These are phyloP conservation scores for Suhomyces wounanorum DNA, from an alignment of 1,139 yeast species.

Conservation along the genomic window DNA sequence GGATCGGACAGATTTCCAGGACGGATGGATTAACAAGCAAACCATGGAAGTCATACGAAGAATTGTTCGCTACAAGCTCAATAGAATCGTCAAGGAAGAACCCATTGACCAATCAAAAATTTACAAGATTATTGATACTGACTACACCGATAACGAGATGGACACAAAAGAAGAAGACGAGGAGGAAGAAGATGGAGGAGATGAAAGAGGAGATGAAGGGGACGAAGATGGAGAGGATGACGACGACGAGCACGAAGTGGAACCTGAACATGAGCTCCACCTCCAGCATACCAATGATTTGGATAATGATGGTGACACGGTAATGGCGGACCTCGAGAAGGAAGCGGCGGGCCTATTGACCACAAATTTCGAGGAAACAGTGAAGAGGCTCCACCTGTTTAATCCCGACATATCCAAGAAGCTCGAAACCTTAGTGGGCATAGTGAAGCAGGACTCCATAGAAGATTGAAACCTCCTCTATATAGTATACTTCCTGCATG, in stretches of 20 bases:
- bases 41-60: conserved; percentile 66
- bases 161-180: conserved; percentile 21
- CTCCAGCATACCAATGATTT: conserved; percentile 16
- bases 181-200: conserved; percentile 24
- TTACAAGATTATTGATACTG: conserved; percentile 43
- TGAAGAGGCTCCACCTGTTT: conserved; percentile 37
- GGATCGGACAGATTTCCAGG: conserved; percentile 43
- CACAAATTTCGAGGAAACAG: conserved; percentile 14
- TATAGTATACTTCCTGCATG: not conserved
- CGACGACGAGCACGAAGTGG: conserved; percentile 24
- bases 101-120: conserved; percentile 43
- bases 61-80: conserved; percentile 71
- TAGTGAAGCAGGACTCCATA: conserved; percentile 45
- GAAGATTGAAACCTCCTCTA: conserved; percentile 1
- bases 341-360: conserved; percentile 24
- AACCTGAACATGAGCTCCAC: conserved; percentile 25
- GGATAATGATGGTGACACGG: conserved; percentile 14
- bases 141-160: conserved; percentile 32
- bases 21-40: conserved; percentile 78
- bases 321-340: conserved; percentile 15
- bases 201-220: conserved; percentile 25
- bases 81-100: conserved; percentile 51
- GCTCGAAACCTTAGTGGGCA: conserved; percentile 44
- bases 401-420: conserved; percentile 41
- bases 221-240: conserved; percentile 27